Evolutionary conservation across 2,329 filamentous ascomycete genomes (phyloP), one percentile per base, ranked within the genome.

Genomic region (Fusarium xyrophilum): DNA sequence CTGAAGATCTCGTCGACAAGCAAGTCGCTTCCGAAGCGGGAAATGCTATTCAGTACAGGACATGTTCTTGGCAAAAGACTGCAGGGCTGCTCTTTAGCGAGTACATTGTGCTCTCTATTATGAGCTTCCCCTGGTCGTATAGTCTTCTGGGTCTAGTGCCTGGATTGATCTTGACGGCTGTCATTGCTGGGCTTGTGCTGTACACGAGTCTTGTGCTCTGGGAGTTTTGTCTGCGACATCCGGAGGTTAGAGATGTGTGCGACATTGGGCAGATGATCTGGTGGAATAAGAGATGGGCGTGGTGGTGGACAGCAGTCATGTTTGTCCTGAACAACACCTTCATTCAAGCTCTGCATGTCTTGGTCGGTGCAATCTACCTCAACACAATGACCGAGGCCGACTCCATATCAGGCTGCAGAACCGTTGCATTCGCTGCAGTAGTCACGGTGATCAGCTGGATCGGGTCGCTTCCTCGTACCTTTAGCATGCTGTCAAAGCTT

Each of bases 61-160:
- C 93, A 40, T 97, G 94, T 81, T 93, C 90, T 72, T 97, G 94
- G 94, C 91, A 92, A 75, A 97, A 97, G 90, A 97, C 93, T 55
- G 93, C 94, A 0, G 93, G 91, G 2, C 79, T 97, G 69, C 87
- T 97, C 50, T 97, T 97, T 80, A 96, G 93, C 46, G 94, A 97
- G 82, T 97, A 97, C 79, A 97, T 97, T 58, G 96, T 93, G 76
- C 81, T 97, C 80, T 76, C 87, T 61, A 97, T 97, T 76, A 97
- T 97, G 93, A 96, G 92, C 47, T 97, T 97, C 72, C 94, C 94
- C 0, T 96, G 91, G 85, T 96, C 93, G 0, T 97, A 97, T 79
- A 92, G 92, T 42, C 81, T 94, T 30, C 86, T 97, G 15, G 93
- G 94, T 7, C 86, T 97, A 14, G 91, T 97, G 1, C 93, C 93